Percentiles rank a stretch among this genome's conserved stretches.
Conservation (phyloP, 2,329 filamentous ascomycete species). For the Cytospora piceae region DNA sequence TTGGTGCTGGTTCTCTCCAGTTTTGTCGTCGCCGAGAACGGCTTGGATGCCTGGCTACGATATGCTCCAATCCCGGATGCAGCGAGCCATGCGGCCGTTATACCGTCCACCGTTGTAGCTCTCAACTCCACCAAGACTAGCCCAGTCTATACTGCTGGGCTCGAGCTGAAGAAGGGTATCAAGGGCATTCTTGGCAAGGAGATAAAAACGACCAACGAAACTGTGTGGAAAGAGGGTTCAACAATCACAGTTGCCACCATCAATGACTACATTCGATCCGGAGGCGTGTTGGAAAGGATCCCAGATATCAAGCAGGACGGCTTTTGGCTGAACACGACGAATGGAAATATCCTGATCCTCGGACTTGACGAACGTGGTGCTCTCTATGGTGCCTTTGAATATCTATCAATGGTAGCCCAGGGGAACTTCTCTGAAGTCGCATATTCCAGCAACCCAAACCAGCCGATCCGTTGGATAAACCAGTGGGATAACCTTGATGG, state of each 20-base stretch:
- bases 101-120: conserved; percentile 55
- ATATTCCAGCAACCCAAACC: conserved; percentile 59
- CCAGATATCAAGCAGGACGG: conserved; percentile 58
- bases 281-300: conserved; percentile 39
- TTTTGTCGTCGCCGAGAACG: conserved; percentile 57
- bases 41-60: conserved; percentile 65
- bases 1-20: conserved; percentile 3
- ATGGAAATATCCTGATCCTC: conserved; percentile 57
- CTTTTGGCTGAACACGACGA: conserved; percentile 60
- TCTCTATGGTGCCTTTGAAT: conserved; percentile 71
- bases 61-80: conserved; percentile 56
- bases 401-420: conserved; percentile 67
- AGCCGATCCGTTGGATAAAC: conserved; percentile 70
- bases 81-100: conserved; percentile 39
- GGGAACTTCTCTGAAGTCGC: conserved; percentile 54
- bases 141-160: conserved; percentile 62
- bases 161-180: conserved; percentile 62
- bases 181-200: conserved; percentile 58
- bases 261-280: conserved; percentile 44
- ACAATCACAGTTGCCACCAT: conserved; percentile 55
- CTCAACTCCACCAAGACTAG: conserved; percentile 58
- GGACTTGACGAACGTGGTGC: conserved; percentile 69
- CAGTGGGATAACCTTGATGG: conserved; percentile 75
- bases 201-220: conserved; percentile 39
- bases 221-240: conserved; percentile 31